Percentiles rank a stretch among this genome's conserved stretches.
Conservation (phyloP, 2,329 filamentous ascomycete species). For the Aspergillus glaucus region DNA sequence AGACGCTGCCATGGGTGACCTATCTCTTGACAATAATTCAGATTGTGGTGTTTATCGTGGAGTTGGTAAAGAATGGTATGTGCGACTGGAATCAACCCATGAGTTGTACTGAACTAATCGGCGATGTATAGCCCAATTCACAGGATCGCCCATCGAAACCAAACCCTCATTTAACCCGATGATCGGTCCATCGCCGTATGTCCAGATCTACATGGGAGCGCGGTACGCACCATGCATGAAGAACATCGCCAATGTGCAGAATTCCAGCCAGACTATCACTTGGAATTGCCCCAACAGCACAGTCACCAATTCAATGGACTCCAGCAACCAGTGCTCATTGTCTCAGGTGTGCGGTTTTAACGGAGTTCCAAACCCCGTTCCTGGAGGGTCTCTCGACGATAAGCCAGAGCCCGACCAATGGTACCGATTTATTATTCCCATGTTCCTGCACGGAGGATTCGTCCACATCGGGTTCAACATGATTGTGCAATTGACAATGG, state of each 20-base stretch:
- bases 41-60: conserved; percentile 77
- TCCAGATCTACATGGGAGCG: conserved; percentile 95
- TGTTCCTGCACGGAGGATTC: conserved; percentile 89
- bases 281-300: conserved; percentile 84
- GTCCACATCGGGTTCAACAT: conserved; percentile 96
- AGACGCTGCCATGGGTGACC: conserved; percentile 68
- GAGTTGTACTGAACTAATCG: background rate
- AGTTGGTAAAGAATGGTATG: conserved; percentile 76
- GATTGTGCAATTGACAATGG: conserved; percentile 81
- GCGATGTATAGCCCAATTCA: conserved; percentile 56
- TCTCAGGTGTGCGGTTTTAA: conserved; percentile 77
- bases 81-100: background rate
- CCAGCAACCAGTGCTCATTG: conserved; percentile 61
- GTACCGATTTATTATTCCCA: conserved; percentile 92
- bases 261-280: conserved; percentile 24
- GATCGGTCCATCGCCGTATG: conserved; percentile 86
- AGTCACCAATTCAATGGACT: conserved; percentile 44
- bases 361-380: conserved; percentile 62
- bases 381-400: conserved; percentile 46
- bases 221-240: conserved; percentile 95
- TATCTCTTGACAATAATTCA: conserved; percentile 74
- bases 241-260: conserved; percentile 47
- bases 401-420: conserved; percentile 76
- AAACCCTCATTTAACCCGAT: conserved; percentile 90
- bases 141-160: conserved; percentile 62